A percentile compares a stretch with the other conserved stretches of the same genome.
Evolutionary conservation across 148 eudicot genomes (phyloP).

Genomic region (Vaccinium macrocarpon): DNA sequence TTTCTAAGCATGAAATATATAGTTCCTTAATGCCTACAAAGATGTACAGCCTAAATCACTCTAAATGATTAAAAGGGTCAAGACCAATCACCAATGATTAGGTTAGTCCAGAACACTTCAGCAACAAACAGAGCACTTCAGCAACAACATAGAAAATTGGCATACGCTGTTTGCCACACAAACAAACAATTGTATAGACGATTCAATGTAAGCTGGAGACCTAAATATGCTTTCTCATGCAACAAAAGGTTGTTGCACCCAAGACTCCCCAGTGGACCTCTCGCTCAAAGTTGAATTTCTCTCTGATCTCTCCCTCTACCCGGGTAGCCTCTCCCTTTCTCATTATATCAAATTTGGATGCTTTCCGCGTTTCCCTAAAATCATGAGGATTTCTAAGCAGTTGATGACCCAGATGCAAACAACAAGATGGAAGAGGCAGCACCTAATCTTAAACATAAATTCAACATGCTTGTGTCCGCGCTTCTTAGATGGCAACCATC

Average conservation of each 20-base stretch:
- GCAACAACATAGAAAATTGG: neutral
- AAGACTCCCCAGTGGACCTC: neutral
- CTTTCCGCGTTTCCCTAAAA: neutral
- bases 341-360: neutral
- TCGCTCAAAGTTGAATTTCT: neutral
- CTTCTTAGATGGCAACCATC: neutral
- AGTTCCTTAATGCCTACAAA: neutral
- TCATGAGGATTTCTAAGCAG: neutral
- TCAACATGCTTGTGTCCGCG: neutral
- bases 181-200: too few species aligned
- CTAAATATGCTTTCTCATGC: neutral
- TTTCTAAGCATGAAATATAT: neutral
- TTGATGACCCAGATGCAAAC: neutral
- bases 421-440: neutral
- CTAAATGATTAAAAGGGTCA: neutral
- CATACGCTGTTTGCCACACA: neutral
- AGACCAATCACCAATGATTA: neutral
- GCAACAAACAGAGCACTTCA: neutral
- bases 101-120: neutral
- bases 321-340: neutral
- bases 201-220: neutral
- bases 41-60: neutral
- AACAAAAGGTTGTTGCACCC: neutral
- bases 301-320: neutral
- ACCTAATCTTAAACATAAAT: neutral